Conservation (phyloP, 176 grass and related monocot genomes). For the Rhynchospora pubera region DNA sequence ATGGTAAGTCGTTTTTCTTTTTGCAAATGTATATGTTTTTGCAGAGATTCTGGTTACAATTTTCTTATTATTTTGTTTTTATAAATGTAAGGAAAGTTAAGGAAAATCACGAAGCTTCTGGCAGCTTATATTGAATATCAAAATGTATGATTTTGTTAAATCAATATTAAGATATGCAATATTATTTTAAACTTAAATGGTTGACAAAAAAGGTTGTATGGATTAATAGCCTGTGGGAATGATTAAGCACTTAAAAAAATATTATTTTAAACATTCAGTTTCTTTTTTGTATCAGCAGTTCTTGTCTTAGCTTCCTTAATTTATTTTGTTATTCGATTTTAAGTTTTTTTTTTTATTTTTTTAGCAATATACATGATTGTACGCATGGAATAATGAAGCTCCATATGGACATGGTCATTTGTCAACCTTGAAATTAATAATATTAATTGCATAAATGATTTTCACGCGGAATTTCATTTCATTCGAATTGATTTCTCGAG, state of each 20-base stretch:
- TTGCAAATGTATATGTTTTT: background rate
- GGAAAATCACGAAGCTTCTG: background rate
- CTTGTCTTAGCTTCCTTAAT: background rate
- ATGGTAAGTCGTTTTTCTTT: slow-evolving; percentile 45
- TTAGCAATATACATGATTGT: too few relatives aligned
- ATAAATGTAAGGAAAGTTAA: background rate
- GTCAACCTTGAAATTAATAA: background rate
- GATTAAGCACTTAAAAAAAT: too few relatives aligned
- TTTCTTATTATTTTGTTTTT: background rate
- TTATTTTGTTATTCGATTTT: background rate
- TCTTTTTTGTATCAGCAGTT: background rate
- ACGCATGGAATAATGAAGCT: too few relatives aligned
- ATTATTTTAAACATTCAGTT: too few relatives aligned
- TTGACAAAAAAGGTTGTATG: background rate
- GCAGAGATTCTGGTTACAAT: background rate
- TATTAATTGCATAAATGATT: too few relatives aligned
- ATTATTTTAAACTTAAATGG: background rate
- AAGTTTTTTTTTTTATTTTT: background rate
- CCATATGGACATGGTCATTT: background rate
- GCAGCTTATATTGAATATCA: background rate
- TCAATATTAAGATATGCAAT: background rate
- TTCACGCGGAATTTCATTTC: too few relatives aligned
- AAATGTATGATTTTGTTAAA: background rate
- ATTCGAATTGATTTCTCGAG: too few relatives aligned
- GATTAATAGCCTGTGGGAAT: background rate